A percentile compares a stretch with the other conserved stretches of the same genome.
These are phyloP conservation scores for Vishniacozyma victoriae DNA, from an alignment of 768 basidiomycete species.

Conservation along the genomic window DNA sequence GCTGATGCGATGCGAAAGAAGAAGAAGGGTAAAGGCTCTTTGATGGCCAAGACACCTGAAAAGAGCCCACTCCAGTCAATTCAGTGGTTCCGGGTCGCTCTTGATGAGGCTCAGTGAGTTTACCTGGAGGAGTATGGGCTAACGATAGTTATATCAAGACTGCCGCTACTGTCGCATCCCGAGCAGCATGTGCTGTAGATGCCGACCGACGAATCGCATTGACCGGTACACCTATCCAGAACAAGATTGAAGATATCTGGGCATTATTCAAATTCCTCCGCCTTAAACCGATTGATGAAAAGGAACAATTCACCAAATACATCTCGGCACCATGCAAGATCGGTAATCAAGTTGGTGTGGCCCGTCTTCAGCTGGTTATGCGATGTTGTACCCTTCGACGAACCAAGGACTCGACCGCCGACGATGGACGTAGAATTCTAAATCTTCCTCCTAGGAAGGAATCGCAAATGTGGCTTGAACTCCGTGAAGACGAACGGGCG, in stretches of 20 bases:
- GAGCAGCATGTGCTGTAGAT: slow-evolving; percentile 88
- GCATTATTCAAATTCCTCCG: slow-evolving; percentile 95
- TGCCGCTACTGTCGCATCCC: slow-evolving; percentile 83
- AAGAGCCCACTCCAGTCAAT: slow-evolving; percentile 83
- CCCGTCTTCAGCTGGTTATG: slow-evolving; percentile 94
- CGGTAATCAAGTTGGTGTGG: slow-evolving; percentile 73
- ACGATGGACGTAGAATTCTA: slow-evolving; percentile 77
- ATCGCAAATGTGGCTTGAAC: slow-evolving; percentile 75
- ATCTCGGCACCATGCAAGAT: slow-evolving; percentile 90
- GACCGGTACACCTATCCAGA: slow-evolving; percentile 98
- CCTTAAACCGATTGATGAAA: slow-evolving; percentile 85
- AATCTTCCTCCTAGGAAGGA: slow-evolving; percentile 85
- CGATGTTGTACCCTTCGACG: slow-evolving; percentile 90
- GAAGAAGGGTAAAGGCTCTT: slow-evolving; percentile 55
- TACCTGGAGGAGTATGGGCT: not conserved
- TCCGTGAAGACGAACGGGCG: slow-evolving; percentile 70
- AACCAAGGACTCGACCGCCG: slow-evolving; percentile 80
- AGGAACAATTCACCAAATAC: slow-evolving; percentile 83
- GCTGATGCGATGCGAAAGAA: slow-evolving; percentile 55
- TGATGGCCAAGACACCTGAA: slow-evolving; percentile 51
- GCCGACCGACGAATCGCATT: slow-evolving; percentile 89
- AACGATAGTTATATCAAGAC: slow-evolving; percentile 84
- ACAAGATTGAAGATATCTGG: slow-evolving; percentile 96
- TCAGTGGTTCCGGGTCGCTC: slow-evolving; percentile 91
- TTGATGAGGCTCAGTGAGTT: slow-evolving; percentile 93